These are phyloP conservation scores for Carnegiea gigantea DNA, from an alignment of 179 eudicot genomes.

Conservation along the genomic window DNA sequence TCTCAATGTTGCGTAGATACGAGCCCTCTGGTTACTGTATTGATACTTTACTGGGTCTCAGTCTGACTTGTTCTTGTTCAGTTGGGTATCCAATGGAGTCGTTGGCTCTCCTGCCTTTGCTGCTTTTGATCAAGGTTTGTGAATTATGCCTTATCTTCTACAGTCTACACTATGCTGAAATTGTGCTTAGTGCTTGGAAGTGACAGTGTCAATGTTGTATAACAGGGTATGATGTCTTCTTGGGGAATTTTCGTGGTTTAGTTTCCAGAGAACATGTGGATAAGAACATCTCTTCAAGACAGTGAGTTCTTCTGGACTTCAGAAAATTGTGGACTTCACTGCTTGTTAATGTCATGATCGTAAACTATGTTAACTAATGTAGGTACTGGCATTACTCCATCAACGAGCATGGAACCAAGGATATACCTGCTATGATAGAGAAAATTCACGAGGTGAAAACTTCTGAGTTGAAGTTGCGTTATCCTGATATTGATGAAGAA, in stretches of 20 bases:
- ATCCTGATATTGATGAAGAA: conserved; percentile 43
- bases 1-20: background rate
- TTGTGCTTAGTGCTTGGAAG: background rate
- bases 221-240: conserved; percentile 91
- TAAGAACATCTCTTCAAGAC: conserved; percentile 73
- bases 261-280: conserved; percentile 89
- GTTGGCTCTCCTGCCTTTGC: conserved; percentile 99
- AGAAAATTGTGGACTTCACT: background rate
- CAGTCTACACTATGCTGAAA: background rate
- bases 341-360: background rate
- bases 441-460: conserved; percentile 83
- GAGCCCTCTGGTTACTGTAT: background rate
- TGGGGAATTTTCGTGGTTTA: conserved; percentile 91
- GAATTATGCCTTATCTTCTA: background rate
- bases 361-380: background rate
- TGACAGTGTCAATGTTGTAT: conserved; percentile 5
- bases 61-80: conserved; percentile 26
- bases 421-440: conserved; percentile 85
- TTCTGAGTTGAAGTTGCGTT: conserved; percentile 54
- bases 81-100: conserved; percentile 95
- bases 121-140: conserved; percentile 96
- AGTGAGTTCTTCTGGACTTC: conserved; percentile 50
- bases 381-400: conserved; percentile 97
- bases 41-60: background rate
- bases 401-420: conserved; percentile 91